Percentiles rank a stretch among this genome's conserved stretches.
Evolutionary conservation across 2,329 filamentous ascomycete species (phyloP).

Genomic region (Nectriaceae sp.): DNA sequence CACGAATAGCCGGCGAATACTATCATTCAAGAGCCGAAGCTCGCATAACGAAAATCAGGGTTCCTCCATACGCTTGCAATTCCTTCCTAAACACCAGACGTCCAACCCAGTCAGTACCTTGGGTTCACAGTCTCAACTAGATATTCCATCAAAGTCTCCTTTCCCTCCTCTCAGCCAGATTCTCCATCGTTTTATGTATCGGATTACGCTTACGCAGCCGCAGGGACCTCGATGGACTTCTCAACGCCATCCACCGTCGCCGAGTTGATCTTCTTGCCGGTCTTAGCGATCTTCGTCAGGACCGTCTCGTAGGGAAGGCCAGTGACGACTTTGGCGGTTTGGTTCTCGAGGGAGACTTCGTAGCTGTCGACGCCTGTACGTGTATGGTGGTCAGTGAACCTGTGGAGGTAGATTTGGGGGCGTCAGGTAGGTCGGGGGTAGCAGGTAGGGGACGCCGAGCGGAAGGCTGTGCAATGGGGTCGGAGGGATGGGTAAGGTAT

Average conservation of each 20-base stretch:
- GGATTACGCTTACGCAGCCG: conserved; percentile 33
- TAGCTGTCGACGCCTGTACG: conserved; percentile 79
- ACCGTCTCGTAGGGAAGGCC: conserved; percentile 77
- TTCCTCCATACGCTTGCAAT: background rate
- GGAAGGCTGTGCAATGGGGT: background rate
- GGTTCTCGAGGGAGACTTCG: conserved; percentile 83
- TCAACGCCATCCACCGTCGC: conserved; percentile 69
- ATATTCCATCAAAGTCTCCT: too few species aligned
- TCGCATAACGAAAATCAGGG: background rate
- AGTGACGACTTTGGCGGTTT: conserved; percentile 78
- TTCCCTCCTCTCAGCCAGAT: too few species aligned
- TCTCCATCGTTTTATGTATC: too few species aligned
- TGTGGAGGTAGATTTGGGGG: conserved; percentile 9
- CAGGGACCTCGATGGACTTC: conserved; percentile 51
- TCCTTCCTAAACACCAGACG: background rate
- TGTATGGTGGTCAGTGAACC: conserved; percentile 1
- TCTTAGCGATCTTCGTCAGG: conserved; percentile 88
- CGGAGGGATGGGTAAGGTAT: background rate
- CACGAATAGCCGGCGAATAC: background rate
- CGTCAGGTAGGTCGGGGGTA: background rate
- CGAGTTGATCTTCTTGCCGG: conserved; percentile 86
- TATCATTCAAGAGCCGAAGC: background rate
- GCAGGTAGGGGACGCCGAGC: too few species aligned
- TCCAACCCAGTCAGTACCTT: background rate
- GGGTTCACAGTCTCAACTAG: too few species aligned